Conservation (phyloP, 306 rosid species). For the Datisca glomerata region DNA sequence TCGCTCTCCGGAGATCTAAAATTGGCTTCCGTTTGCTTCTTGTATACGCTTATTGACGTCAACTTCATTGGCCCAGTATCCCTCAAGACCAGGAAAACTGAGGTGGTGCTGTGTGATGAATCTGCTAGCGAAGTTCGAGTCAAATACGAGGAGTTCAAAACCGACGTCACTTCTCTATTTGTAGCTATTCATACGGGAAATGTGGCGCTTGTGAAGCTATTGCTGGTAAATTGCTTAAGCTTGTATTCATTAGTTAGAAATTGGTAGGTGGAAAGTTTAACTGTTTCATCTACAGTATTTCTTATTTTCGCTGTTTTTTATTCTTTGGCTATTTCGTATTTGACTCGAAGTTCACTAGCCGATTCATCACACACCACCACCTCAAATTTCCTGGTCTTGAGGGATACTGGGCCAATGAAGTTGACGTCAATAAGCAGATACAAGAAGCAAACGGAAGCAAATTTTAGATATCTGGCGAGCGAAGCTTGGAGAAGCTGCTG, state of each 20-base stretch:
- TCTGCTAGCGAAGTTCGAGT: constrained; percentile 48
- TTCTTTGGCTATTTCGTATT: too few species aligned
- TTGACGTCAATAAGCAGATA: constrained; percentile 80
- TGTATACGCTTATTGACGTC: constrained; percentile 72
- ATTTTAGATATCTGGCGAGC: constrained; percentile 58
- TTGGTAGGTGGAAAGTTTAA: too few species aligned
- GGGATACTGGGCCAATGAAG: constrained; percentile 61
- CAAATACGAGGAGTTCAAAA: constrained; percentile 50
- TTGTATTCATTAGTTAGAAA: too few species aligned
- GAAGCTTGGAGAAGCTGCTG: constrained; percentile 78
- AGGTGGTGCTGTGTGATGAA: constrained; percentile 39
- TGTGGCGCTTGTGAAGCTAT: constrained; percentile 39
- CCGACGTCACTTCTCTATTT: constrained; percentile 81
- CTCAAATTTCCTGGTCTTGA: constrained; percentile 44
- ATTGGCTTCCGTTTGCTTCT: constrained; percentile 36
- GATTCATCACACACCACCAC: constrained; percentile 40
- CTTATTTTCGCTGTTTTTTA: too few species aligned
- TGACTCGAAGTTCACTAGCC: constrained; percentile 41
- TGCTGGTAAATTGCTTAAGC: constrained; percentile 39
- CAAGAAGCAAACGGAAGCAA: constrained; percentile 38
- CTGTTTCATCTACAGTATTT: too few species aligned
- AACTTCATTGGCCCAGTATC: constrained; percentile 73
- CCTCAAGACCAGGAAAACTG: constrained; percentile 38
- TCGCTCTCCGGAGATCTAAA: constrained; percentile 69
- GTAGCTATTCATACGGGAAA: constrained; percentile 75